Base-by-base conservation (phyloP, 257 asterid genomes). In the Salvia miltiorrhiza region DNA sequence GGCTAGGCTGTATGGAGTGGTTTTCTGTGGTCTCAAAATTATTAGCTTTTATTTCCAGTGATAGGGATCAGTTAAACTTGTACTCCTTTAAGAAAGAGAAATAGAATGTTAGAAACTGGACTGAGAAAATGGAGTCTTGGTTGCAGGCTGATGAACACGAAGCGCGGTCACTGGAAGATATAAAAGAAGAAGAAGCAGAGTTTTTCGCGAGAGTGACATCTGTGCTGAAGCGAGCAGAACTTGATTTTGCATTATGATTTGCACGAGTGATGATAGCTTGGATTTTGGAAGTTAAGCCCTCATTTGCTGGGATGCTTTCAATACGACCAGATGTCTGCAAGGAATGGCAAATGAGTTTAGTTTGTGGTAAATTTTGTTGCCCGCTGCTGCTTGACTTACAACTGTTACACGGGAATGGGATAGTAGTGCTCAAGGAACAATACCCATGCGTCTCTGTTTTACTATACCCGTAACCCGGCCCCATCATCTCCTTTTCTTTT, bases 141-240 rank as follows among this genome's bases (percentile, higher is more conserved):
- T 65, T 67, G 73, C 82, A 93, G 98, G 97, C 89, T 65, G 96
- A 90, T 69, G 95, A 88, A 70, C 99, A 90, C 37, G 99, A 93
- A 85, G 86, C 87, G n/a, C 81, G 60, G 67, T 83, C 97, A 50
- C 84, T 88, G 12, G 90, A 90, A 76, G 90, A 85, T 52, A 78
- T 90, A 75, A 81, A 82, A 79, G 90, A 76, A 63, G 70, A 79
- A 8, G 99, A 90, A 58, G 90, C 97, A 1, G 97, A 87, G 44
- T 87, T 80, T 69, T 93, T 83, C 28, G 70, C 70, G 3, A 79
- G 88, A 73, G 96, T 93, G 43, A 81, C 90, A 57, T 80, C 90
- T 16, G 96, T 88, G 80, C 82, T 93, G 78, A 90, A 80, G 78
- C 81, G 85, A 70, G 99, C 99, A 54, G 96, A 84, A 72, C 45